Percentiles rank a stretch among this genome's conserved stretches.
phyloP scores from a whole-genome alignment of 257 asterid genomes.

The Gentiana dahurica region DNA sequence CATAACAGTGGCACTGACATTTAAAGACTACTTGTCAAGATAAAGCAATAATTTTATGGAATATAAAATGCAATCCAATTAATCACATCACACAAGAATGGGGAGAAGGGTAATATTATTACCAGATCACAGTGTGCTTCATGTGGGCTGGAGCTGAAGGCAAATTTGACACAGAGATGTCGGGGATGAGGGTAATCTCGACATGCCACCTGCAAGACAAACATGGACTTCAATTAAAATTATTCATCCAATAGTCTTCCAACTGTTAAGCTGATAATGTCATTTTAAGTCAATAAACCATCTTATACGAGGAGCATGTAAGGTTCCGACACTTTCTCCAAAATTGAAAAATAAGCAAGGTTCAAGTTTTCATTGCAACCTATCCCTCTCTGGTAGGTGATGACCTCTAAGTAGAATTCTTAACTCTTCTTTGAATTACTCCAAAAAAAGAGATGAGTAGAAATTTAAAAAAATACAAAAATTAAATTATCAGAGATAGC shows the following conservation, averaged over 20 bases:
- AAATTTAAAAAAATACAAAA: too few relatives aligned
- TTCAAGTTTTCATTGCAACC: too few relatives aligned
- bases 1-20: constrained; percentile 94
- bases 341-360: too few relatives aligned
- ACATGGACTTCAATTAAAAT: constrained; percentile 1
- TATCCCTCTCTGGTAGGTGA: too few relatives aligned
- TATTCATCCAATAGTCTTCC: background rate
- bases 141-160: constrained; percentile 56
- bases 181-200: constrained; percentile 94
- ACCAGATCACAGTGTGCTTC: constrained; percentile 61
- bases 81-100: constrained; percentile 3
- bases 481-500: too few relatives aligned
- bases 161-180: constrained; percentile 65
- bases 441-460: too few relatives aligned
- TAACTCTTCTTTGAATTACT: too few relatives aligned
- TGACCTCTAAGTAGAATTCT: too few relatives aligned
- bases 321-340: too few relatives aligned
- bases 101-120: constrained; percentile 6
- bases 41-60: constrained; percentile 6
- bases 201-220: constrained; percentile 60
- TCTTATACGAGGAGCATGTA: too few relatives aligned
- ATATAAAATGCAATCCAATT: constrained; percentile 3
- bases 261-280: too few relatives aligned
- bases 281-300: too few relatives aligned
- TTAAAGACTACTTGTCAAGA: constrained; percentile 13